A percentile compares a stretch with the other conserved stretches of the same genome.
Evolutionary conservation across 257 asterid genomes (phyloP).

Genomic region (Voacanga thouarsii): DNA sequence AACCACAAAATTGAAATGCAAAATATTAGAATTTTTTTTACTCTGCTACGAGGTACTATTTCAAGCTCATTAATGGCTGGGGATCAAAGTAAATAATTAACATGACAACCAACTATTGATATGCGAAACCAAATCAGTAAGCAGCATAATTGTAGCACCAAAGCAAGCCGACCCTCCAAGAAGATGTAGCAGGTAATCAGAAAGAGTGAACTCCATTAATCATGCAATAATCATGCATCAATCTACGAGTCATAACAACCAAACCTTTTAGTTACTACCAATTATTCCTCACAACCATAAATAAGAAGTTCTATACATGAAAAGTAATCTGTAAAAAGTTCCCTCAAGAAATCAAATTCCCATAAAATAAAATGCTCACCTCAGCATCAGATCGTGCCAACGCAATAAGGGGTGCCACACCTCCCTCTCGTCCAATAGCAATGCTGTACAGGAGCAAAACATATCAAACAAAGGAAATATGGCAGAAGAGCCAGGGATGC

Average conservation of each 20-base stretch:
- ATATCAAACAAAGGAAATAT: conserved; percentile 7
- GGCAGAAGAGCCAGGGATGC: conserved; percentile 9
- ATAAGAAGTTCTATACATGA: not conserved
- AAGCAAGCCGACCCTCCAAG: not conserved
- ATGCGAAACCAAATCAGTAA: not conserved
- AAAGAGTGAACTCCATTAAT: not conserved
- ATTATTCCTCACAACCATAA: not conserved
- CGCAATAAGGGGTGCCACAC: conserved; percentile 75
- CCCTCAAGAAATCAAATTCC: not conserved
- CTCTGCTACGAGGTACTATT: not conserved
- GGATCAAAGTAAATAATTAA: not conserved
- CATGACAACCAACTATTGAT: not conserved
- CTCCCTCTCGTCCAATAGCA: conserved; percentile 92
- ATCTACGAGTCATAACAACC: not conserved
- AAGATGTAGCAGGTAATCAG: not conserved
- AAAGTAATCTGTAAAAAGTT: not conserved
- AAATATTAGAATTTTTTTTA: no score
- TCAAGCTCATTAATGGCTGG: not conserved
- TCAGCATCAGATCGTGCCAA: conserved; percentile 68
- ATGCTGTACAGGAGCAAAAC: conserved; percentile 44
- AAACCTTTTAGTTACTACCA: not conserved
- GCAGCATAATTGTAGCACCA: not conserved
- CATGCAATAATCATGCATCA: conserved; percentile 6
- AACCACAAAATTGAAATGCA: no score
- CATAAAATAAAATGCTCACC: conserved; percentile 34